Conservation (phyloP, 148 eudicot genomes). For the Fagopyrum esculentum region DNA sequence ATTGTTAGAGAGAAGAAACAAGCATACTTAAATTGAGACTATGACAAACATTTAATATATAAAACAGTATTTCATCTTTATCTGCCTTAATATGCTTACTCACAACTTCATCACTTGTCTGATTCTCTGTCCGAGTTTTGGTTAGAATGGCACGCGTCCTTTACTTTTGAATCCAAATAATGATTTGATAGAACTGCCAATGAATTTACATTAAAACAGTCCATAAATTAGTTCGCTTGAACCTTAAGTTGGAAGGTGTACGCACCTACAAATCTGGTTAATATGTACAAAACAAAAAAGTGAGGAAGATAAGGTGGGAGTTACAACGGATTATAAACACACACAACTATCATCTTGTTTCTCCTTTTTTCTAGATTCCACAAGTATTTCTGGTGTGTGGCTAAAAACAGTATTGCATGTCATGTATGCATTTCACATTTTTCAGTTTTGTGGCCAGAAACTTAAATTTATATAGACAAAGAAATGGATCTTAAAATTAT, state of each 20-base stretch:
- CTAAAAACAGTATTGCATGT: neutral
- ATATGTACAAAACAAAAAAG: neutral
- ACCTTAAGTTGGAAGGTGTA: neutral
- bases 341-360: neutral
- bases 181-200: neutral
- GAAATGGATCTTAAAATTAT: constrained; percentile 43
- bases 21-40: neutral
- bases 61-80: neutral
- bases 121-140: neutral
- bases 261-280: neutral
- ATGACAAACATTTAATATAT: neutral
- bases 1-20: neutral
- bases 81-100: neutral
- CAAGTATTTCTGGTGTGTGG: neutral
- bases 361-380: neutral
- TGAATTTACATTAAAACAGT: neutral
- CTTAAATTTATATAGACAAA: constrained; percentile 53
- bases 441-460: constrained; percentile 24
- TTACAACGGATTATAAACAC: neutral
- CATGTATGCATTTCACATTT: neutral
- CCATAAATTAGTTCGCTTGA: neutral
- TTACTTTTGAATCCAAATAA: neutral
- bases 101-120: neutral
- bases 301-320: neutral
- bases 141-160: neutral